Percentiles rank a stretch among this genome's conserved stretches.
Conservation (phyloP, 148 eudicot genomes). For the Amaranthus palmeri region DNA sequence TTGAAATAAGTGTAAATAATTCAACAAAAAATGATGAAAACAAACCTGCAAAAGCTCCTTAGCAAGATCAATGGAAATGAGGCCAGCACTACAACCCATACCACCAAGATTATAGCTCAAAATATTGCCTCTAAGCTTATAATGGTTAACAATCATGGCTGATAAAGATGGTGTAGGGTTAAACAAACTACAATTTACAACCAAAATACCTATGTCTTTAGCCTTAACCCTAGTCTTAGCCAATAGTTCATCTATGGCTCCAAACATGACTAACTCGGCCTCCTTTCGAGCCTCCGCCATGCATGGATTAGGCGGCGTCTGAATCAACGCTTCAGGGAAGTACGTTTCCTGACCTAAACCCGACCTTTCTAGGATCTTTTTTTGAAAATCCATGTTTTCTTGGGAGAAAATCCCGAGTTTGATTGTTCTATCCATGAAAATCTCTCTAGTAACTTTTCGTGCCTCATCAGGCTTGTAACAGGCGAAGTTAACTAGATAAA, state of each 20-base stretch:
- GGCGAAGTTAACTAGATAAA: conserved; percentile 32
- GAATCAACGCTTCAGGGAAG: conserved; percentile 35
- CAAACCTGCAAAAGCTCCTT: conserved; percentile 38
- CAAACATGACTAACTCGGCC: conserved; percentile 42
- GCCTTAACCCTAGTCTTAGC: conserved; percentile 39
- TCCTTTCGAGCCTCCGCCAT: conserved; percentile 44
- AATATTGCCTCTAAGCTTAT: conserved; percentile 42
- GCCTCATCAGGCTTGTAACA: conserved; percentile 35
- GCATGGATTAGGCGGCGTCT: conserved; percentile 34
- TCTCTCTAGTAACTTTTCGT: conserved; percentile 25
- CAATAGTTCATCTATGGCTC: conserved; percentile 40
- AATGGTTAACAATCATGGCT: conserved; percentile 48
- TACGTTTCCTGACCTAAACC: conserved; percentile 43
- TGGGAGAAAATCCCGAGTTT: conserved; percentile 22
- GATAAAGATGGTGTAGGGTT: conserved; percentile 46
- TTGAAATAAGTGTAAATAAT: not conserved
- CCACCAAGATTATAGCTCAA: conserved; percentile 47
- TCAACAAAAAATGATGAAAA: not conserved
- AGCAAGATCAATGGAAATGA: conserved; percentile 46
- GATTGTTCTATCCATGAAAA: conserved; percentile 31
- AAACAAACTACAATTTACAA: conserved; percentile 44
- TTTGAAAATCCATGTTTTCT: conserved; percentile 36
- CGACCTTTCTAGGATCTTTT: conserved; percentile 38
- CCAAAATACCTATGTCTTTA: conserved; percentile 39
- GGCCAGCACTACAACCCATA: conserved; percentile 50